phyloP scores from a whole-genome alignment of 1,139 yeast species.

The Suhomyces coccinellae region DNA sequence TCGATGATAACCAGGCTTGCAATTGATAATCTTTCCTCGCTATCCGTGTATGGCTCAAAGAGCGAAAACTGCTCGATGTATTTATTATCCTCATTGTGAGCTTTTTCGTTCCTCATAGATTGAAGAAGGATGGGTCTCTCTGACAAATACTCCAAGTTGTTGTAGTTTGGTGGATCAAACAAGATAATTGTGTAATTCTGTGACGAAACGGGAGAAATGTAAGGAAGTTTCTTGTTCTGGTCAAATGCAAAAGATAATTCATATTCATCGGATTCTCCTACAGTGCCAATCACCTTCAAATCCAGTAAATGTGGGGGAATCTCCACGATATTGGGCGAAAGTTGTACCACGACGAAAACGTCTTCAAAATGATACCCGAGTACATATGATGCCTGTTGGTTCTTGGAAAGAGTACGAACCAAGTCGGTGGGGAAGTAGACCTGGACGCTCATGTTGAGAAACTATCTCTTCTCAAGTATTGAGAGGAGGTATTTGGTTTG shows the following conservation, averaged over 20 bases:
- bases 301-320: conserved; percentile 17
- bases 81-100: conserved; percentile 6
- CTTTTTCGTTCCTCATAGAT: conserved; percentile 32
- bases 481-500: conserved; percentile 44
- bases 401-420: conserved; percentile 13
- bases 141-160: conserved; percentile 77
- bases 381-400: conserved; percentile 13
- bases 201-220: neutral
- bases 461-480: conserved; percentile 45
- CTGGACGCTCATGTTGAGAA: conserved; percentile 30
- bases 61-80: conserved; percentile 9
- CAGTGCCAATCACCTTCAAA: conserved; percentile 24
- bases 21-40: conserved; percentile 17
- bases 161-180: conserved; percentile 74
- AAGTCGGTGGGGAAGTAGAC: conserved; percentile 41
- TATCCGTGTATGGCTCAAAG: conserved; percentile 13
- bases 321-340: conserved; percentile 9
- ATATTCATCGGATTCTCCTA: conserved; percentile 11
- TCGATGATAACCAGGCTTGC: conserved; percentile 35
- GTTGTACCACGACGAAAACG: conserved; percentile 29
- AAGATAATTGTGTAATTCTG: conserved; percentile 43
- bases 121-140: conserved; percentile 70
- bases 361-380: conserved; percentile 31
- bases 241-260: conserved; percentile 3
- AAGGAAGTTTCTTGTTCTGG: conserved; percentile 5